Evolutionary conservation across 1,139 yeast genomes (phyloP), one percentile per base, ranked within the genome.

Genomic region (Taphrina flavorubra): DNA sequence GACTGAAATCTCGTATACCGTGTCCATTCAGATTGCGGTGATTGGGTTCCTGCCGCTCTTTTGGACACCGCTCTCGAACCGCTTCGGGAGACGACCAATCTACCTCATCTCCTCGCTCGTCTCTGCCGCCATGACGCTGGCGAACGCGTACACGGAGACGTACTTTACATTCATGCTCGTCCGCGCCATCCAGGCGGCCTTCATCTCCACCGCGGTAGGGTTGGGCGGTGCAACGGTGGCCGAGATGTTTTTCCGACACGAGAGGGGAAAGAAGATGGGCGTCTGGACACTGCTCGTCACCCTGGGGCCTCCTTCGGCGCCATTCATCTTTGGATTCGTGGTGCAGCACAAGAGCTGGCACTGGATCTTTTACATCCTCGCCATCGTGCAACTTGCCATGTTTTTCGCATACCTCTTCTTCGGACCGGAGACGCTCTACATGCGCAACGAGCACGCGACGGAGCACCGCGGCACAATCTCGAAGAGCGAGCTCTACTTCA

Each of bases 291-390:
- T 57, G 49, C 63, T 71, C 68, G 55, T 72, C 39, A 72, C 73
- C 1, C 46, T 72, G 18, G 74, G 74, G 10, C 51, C 61, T 11
- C 49, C 49, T 8, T n/a, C 56, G 16, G 74, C 74, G 4, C 74
- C 74, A 3, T 72, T 73, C 47, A 61, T 73, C 13, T 70, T 70
- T 69, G 74, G 74, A 2, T 72, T 72, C 59, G 72, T 72, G n/a
- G 72, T 66, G 14, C 68, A 71, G 14, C 70, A 72, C 60, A 71
- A 70, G 25, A 71, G 69, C 14, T 65, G 66, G 47, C 66, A 68
- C 34, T 71, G 73, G 71, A 69, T 68, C 25, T 71, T 51, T 60
- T 72, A 58, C 71, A 66, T 53, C 44, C 69, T 68, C 58, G 72
- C 73, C n/a, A 68, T 68, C 51, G 47, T 65, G n/a, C 67, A 69